Evolutionary conservation across 805 yeast species (phyloP).

Genomic region (Ogataea methylovora): DNA sequence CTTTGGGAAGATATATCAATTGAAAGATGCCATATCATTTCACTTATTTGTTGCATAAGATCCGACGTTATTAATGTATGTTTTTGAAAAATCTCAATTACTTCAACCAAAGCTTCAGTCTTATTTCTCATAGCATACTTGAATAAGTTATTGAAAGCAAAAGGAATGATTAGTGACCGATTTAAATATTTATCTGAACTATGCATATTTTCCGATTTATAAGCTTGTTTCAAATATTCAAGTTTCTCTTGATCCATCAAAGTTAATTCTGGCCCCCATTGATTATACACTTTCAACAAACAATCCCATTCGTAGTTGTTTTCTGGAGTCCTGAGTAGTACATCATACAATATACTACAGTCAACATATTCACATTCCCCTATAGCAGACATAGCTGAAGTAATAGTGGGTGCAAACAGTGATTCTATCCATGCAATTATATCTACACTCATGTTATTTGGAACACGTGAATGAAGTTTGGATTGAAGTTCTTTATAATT

Average conservation of each 20-base stretch:
- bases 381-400: slow-evolving; percentile 10
- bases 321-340: slow-evolving; percentile 18
- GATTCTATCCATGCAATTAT: slow-evolving; percentile 22
- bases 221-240: slow-evolving; percentile 13
- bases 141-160: slow-evolving; percentile 20
- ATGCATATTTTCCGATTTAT: slow-evolving; percentile 2
- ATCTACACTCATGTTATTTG: too few relatives aligned
- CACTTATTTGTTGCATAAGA: slow-evolving; percentile 17
- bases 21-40: slow-evolving; percentile 22
- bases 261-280: slow-evolving; percentile 10
- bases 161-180: slow-evolving; percentile 14
- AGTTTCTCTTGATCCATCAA: slow-evolving; percentile 22
- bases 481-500: too few relatives aligned
- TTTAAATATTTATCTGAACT: slow-evolving; percentile 6
- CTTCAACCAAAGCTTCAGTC: slow-evolving; percentile 11
- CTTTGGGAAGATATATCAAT: slow-evolving; percentile 22
- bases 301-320: slow-evolving; percentile 19
- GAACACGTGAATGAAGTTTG: too few relatives aligned
- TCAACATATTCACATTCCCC: slow-evolving; percentile 14
- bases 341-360: slow-evolving; percentile 19
- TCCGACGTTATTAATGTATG: slow-evolving; percentile 6
- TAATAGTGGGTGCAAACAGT: slow-evolving; percentile 15
- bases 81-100: slow-evolving; percentile 12
- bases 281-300: slow-evolving; percentile 15
- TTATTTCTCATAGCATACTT: slow-evolving; percentile 16